Percentiles rank a stretch among this genome's conserved stretches.
These are phyloP conservation scores for Lepidium campestre DNA, from an alignment of 441 rosid genomes.

Conservation along the genomic window DNA sequence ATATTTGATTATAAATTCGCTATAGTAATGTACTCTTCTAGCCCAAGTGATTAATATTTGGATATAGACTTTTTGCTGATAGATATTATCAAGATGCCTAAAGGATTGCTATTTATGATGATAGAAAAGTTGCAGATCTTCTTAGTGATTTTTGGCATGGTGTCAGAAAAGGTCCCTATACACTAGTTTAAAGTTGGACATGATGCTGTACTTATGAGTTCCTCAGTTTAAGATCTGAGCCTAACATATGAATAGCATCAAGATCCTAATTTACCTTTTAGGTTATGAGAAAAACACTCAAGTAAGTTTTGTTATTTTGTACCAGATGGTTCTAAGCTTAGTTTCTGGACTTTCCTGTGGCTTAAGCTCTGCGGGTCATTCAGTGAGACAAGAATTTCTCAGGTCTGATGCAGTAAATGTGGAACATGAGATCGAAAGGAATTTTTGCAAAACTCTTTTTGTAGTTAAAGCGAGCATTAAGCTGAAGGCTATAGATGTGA, in stretches of 20 bases:
- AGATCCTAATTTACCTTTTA: not conserved
- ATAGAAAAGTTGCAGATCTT: not conserved
- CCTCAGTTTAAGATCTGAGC: not conserved
- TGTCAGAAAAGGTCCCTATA: not conserved
- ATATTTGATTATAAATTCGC: not conserved
- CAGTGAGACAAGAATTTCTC: constrained; percentile 36
- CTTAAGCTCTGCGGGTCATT: constrained; percentile 32
- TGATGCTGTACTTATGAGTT: constrained; percentile 6
- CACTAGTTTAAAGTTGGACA: constrained; percentile 5
- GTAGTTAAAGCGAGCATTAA: constrained; percentile 47
- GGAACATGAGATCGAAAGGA: constrained; percentile 35
- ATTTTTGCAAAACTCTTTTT: constrained; percentile 28
- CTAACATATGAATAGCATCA: constrained; percentile 9
- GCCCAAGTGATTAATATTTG: constrained; percentile 1
- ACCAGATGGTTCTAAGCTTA: constrained; percentile 59
- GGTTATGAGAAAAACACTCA: constrained; percentile 2
- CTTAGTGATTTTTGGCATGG: not conserved
- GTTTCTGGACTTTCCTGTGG: constrained; percentile 40
- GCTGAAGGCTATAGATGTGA: constrained; percentile 49
- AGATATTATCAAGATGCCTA: constrained; percentile 2
- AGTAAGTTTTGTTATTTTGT: constrained; percentile 25
- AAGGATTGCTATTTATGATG: constrained; percentile 7
- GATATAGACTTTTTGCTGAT: constrained; percentile 4
- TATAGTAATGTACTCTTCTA: not conserved
- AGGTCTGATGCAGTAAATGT: constrained; percentile 34